Evolutionary conservation across 495 filamentous ascomycete genomes (phyloP).

Genomic region (Tetracladium setigerum): DNA sequence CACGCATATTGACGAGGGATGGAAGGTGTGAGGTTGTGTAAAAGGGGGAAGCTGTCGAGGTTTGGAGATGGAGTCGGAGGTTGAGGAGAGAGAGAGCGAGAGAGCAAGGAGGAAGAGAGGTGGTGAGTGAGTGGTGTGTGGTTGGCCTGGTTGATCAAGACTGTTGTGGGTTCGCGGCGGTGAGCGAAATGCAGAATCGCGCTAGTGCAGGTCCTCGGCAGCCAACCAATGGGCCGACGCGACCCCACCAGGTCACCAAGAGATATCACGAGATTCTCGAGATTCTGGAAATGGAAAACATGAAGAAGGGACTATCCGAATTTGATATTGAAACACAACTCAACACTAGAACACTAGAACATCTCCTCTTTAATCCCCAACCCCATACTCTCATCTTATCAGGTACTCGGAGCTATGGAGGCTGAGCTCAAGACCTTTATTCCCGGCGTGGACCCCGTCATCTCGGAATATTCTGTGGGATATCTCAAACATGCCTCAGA

Average conservation of each 20-base stretch:
- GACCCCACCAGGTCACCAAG: too few relatives aligned
- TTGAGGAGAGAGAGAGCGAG: constrained; percentile 22
- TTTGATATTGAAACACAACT: not conserved
- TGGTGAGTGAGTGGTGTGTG: too few relatives aligned
- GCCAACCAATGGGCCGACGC: too few relatives aligned
- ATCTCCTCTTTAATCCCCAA: not conserved
- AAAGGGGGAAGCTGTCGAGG: constrained; percentile 21
- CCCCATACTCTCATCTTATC: not conserved
- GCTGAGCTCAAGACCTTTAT: constrained; percentile 80
- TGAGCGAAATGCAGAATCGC: constrained; percentile 1
- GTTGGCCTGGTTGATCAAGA: constrained; percentile 20
- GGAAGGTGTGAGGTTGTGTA: too few relatives aligned
- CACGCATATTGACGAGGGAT: constrained; percentile 65
- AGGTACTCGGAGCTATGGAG: constrained; percentile 56
- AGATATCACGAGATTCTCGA: not conserved
- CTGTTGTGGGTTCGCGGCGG: constrained; percentile 14
- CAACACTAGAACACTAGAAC: not conserved
- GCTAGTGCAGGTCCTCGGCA: too few relatives aligned
- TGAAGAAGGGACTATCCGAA: constrained; percentile 1
- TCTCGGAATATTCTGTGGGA: constrained; percentile 90
- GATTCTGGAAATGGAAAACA: not conserved
- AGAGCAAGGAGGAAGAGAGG: constrained; percentile 25
- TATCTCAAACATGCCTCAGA: constrained; percentile 91
- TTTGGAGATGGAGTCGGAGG: constrained; percentile 17
- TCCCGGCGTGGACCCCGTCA: constrained; percentile 79